Evolutionary conservation across 371 early-diverging fungal species (phyloP).

Genomic region (Mucor plumbeus): DNA sequence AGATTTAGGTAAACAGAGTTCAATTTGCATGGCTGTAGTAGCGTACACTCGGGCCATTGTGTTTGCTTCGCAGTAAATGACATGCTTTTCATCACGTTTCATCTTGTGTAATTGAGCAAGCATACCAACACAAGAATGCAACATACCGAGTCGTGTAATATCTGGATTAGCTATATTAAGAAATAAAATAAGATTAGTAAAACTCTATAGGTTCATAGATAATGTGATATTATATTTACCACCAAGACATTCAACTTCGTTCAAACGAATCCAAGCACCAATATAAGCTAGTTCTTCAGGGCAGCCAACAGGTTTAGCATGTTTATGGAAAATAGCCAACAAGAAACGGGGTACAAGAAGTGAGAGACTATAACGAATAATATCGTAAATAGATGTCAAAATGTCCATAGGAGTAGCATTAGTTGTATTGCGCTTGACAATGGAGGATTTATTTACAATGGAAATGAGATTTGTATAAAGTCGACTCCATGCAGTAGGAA

Average conservation of each 20-base stretch:
- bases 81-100: slow-evolving; percentile 24
- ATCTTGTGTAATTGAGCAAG: slow-evolving; percentile 32
- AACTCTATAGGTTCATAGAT: neutral
- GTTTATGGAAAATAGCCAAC: slow-evolving; percentile 19
- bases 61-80: slow-evolving; percentile 26
- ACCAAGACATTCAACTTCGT: slow-evolving; percentile 49
- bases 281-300: slow-evolving; percentile 31
- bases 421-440: neutral
- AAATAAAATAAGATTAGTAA: slow-evolving; percentile 6
- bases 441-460: slow-evolving; percentile 12
- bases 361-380: slow-evolving; percentile 14
- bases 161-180: slow-evolving; percentile 31
- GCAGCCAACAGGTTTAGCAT: slow-evolving; percentile 22
- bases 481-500: slow-evolving; percentile 33
- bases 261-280: slow-evolving; percentile 43
- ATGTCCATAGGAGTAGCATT: slow-evolving; percentile 8
- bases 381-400: slow-evolving; percentile 13
- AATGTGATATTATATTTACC: slow-evolving; percentile 23
- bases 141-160: slow-evolving; percentile 37
- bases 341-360: slow-evolving; percentile 16
- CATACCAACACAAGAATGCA: slow-evolving; percentile 45
- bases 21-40: slow-evolving; percentile 42
- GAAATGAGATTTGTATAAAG: slow-evolving; percentile 25
- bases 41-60: slow-evolving; percentile 41
- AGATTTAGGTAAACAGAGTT: slow-evolving; percentile 30